Percentiles rank a stretch among this genome's conserved stretches.
These are phyloP conservation scores for Komagataella ulmi DNA, from an alignment of 805 yeast species.

Conservation along the genomic window DNA sequence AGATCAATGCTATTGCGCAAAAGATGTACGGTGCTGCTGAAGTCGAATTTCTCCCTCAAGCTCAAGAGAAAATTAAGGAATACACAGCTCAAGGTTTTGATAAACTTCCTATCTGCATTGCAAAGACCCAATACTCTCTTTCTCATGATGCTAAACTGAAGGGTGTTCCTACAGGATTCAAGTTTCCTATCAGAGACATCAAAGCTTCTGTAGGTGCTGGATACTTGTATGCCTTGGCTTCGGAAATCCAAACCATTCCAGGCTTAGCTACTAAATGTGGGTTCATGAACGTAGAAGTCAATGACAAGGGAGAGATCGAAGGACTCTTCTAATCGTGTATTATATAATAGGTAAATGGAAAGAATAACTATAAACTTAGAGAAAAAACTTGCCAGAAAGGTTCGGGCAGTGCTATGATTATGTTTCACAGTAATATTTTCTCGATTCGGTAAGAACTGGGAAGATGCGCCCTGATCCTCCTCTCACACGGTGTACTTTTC, in stretches of 20 bases:
- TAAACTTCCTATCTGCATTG: constrained; percentile 88
- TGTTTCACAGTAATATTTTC: background rate
- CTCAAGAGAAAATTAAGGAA: constrained; percentile 65
- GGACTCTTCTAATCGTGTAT: constrained; percentile 56
- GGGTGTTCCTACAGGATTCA: constrained; percentile 92
- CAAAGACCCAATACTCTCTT: constrained; percentile 92
- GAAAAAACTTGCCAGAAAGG: background rate
- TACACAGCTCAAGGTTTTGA: constrained; percentile 84
- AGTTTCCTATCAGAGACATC: constrained; percentile 87
- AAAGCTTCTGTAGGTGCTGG: constrained; percentile 96
- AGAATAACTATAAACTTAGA: background rate
- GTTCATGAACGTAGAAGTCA: constrained; percentile 92
- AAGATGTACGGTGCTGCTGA: constrained; percentile 89
- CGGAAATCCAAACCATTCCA: constrained; percentile 94
- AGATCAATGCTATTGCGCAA: constrained; percentile 64
- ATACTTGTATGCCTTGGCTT: constrained; percentile 90
- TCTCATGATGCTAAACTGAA: constrained; percentile 89
- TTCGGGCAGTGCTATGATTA: background rate
- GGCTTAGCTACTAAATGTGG: constrained; percentile 95
- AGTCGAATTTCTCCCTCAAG: constrained; percentile 72
- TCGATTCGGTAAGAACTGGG: background rate
- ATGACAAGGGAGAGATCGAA: constrained; percentile 81
- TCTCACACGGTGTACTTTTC: background rate
- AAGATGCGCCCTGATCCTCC: background rate
- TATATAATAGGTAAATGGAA: background rate